Evolutionary conservation across 768 basidiomycete species (phyloP).

Genomic region (Tephrocybe sp.): DNA sequence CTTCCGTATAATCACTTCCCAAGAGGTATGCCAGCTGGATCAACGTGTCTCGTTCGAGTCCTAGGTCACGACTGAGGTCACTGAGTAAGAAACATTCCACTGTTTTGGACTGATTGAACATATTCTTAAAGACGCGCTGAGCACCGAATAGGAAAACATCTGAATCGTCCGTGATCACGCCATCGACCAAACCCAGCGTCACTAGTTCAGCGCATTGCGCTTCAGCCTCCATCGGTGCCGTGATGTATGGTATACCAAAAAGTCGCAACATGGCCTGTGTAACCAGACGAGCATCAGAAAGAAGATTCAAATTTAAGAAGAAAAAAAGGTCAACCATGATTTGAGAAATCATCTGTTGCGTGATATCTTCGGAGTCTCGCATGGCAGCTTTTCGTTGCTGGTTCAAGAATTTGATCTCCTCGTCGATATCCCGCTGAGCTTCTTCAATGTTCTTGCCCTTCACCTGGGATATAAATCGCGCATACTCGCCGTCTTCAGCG

Average conservation of each 20-base stretch:
- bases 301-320: too few species aligned
- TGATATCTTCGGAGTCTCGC: constrained; percentile 93
- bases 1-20: constrained; percentile 96
- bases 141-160: constrained; percentile 99
- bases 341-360: constrained; percentile 91
- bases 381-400: constrained; percentile 84
- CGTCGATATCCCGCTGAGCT: constrained; percentile 86
- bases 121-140: constrained; percentile 94
- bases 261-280: constrained; percentile 75
- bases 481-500: constrained; percentile 86
- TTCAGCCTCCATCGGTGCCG: constrained; percentile 99
- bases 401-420: constrained; percentile 81
- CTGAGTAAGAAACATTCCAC: constrained; percentile 90
- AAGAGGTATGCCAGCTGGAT: constrained; percentile 90
- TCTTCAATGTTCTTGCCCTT: constrained; percentile 81
- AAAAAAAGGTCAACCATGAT: constrained; percentile 57
- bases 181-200: constrained; percentile 83
- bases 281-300: too few species aligned
- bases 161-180: constrained; percentile 98
- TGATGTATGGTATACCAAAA: constrained; percentile 97
- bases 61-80: constrained; percentile 85
- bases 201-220: constrained; percentile 96
- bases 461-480: constrained; percentile 87
- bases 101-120: constrained; percentile 99
- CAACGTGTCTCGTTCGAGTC: constrained; percentile 81